These are phyloP conservation scores for Calendula officinalis DNA, from an alignment of 129 eudicot species.

Conservation along the genomic window DNA sequence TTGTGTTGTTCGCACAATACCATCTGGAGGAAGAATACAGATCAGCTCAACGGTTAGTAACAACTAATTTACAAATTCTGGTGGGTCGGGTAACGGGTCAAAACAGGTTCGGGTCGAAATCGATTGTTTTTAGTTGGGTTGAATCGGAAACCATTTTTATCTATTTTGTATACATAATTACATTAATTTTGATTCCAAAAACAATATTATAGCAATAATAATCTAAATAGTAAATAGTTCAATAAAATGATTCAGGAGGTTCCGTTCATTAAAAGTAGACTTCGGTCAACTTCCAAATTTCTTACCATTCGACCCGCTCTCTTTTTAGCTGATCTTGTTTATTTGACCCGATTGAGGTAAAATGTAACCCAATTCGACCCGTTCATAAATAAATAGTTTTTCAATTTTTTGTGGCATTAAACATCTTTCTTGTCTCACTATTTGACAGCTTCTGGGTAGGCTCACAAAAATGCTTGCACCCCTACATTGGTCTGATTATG, in stretches of 20 bases:
- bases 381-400: too few relatives aligned
- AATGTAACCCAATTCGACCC: not conserved
- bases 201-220: too few relatives aligned
- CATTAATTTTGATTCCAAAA: too few relatives aligned
- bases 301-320: not conserved
- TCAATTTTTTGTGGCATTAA: not conserved
- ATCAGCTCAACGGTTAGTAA: constrained; percentile 90
- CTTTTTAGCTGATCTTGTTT: not conserved
- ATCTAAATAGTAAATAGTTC: too few relatives aligned
- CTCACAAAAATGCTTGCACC: constrained; percentile 97
- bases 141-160: too few relatives aligned
- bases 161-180: too few relatives aligned
- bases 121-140: not conserved
- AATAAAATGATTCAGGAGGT: too few relatives aligned
- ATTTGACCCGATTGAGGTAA: not conserved
- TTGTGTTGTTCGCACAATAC: constrained; percentile 89
- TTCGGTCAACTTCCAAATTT: not conserved
- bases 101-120: not conserved
- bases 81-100: not conserved
- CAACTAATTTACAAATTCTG: not conserved
- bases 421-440: not conserved
- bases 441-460: constrained; percentile 70
- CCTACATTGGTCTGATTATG: constrained; percentile 91
- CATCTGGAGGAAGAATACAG: constrained; percentile 81
- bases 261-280: too few relatives aligned